Evolutionary conservation across 495 filamentous ascomycete species (phyloP), one percentile per base, ranked within the genome.

Genomic region (Talaromyces stipitatus): DNA sequence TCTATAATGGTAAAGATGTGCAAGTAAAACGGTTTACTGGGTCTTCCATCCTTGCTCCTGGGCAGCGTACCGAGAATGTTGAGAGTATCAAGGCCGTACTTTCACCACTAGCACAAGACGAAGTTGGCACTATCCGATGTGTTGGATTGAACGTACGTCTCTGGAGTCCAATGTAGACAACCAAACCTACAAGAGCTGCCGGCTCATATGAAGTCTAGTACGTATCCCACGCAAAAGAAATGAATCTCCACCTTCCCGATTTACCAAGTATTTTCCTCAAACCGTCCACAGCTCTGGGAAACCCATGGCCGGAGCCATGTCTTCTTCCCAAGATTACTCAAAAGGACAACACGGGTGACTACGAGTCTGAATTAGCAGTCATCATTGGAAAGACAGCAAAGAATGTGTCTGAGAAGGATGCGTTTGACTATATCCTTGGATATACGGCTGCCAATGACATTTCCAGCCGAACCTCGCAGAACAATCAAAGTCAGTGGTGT

Each of bases 371-470:
- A 67, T 81, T 95, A 57, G 86, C 89, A 2, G 81, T 82, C 48
- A 69, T 94, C 1, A 91, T 94, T 59, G 88, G 89, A 22, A 85
- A 83, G 63, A 70, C 80, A 22, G 86, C 82, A 32, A 73, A 74
- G 43, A 83, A 92, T 61, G 84, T 94, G 22, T 63, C 83, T 7
- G 87, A 90, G 65, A 71, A 76, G 0, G 72, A 85, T 26, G 90
- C 90, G 1, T 70, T 92, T 10, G 78, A 86, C 58, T 85, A 92
- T 61, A 87, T 94, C 1, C 73, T 91, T 2, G 90, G 90, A 2
- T 95, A 92, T 63, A 81, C 85, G 3, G 82, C 89, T 52, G 88
- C 89, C 56, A 89, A 95, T 63, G 90, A 94, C 66, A 75, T 95
- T 9, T 89, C 85, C 7, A 87, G 90, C 66, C 83, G 90, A 16